phyloP scores from a whole-genome alignment of 2,329 filamentous ascomycete species.

The Stylonectria norvegica region DNA sequence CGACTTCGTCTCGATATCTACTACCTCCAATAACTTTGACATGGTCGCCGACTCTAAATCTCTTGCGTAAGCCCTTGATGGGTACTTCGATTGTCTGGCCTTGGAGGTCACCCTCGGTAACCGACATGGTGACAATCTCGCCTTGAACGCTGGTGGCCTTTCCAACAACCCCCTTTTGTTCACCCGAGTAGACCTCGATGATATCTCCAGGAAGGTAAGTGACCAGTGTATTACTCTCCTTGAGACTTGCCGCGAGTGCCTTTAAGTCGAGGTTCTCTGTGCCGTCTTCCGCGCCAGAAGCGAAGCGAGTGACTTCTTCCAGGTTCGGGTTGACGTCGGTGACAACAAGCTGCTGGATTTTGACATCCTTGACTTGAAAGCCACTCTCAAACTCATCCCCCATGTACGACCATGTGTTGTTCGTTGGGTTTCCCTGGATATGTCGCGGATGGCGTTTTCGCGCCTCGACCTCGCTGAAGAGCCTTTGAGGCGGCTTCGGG shows the following conservation, averaged over 20 bases:
- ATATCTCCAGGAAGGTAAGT: conserved; percentile 89
- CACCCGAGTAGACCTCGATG: conserved; percentile 94
- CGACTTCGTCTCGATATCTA: conserved; percentile 90
- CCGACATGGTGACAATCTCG: conserved; percentile 86
- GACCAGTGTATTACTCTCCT: conserved; percentile 75
- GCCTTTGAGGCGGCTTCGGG: conserved; percentile 75
- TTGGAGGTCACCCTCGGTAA: conserved; percentile 75
- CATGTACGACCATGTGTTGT: conserved; percentile 79
- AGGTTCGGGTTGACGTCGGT: conserved; percentile 90
- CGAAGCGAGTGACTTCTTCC: conserved; percentile 94
- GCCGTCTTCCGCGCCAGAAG: conserved; percentile 82
- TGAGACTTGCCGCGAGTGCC: conserved; percentile 84
- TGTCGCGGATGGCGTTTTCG: conserved; percentile 75
- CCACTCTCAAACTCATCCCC: conserved; percentile 89
- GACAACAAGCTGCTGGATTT: conserved; percentile 78
- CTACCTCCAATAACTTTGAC: conserved; percentile 98
- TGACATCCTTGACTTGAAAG: conserved; percentile 90
- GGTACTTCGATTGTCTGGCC: conserved; percentile 91
- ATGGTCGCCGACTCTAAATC: conserved; percentile 90
- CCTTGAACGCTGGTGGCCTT: conserved; percentile 81
- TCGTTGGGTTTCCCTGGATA: conserved; percentile 66
- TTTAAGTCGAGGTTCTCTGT: conserved; percentile 91
- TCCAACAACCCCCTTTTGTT: conserved; percentile 88
- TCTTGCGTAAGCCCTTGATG: conserved; percentile 85
- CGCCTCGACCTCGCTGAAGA: conserved; percentile 92